Percentiles rank a stretch among this genome's conserved stretches.
Evolutionary conservation across 495 filamentous ascomycete species (phyloP).

Genomic region (Penicillium longicatenatum): DNA sequence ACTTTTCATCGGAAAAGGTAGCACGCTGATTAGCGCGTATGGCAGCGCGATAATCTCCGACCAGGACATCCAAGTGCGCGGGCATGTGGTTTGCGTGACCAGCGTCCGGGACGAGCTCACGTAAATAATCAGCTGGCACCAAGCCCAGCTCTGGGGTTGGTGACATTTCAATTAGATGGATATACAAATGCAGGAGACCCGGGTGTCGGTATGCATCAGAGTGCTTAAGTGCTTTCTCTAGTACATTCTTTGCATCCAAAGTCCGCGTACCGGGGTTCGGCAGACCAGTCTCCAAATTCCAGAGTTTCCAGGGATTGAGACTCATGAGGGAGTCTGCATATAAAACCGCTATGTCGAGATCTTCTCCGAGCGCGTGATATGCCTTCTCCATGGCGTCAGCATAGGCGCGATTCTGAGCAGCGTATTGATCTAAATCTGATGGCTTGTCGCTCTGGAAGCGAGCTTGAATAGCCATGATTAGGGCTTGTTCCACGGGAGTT

Average conservation of each 20-base stretch:
- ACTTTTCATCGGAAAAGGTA: constrained; percentile 56
- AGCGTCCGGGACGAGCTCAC: constrained; percentile 60
- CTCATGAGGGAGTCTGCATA: constrained; percentile 68
- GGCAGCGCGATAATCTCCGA: constrained; percentile 62
- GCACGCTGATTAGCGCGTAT: constrained; percentile 59
- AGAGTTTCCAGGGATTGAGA: constrained; percentile 64
- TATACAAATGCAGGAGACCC: constrained; percentile 65
- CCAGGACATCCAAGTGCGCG: constrained; percentile 63
- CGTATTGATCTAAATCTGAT: constrained; percentile 38
- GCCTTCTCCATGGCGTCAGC: constrained; percentile 60
- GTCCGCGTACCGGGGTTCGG: constrained; percentile 57
- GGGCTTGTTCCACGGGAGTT: constrained; percentile 52
- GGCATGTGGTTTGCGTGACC: constrained; percentile 72
- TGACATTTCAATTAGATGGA: constrained; percentile 73
- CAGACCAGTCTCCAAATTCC: constrained; percentile 59
- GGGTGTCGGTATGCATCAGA: constrained; percentile 48
- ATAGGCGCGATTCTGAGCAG: constrained; percentile 54
- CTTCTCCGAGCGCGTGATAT: constrained; percentile 49
- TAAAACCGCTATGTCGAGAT: constrained; percentile 59
- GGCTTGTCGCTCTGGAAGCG: constrained; percentile 50
- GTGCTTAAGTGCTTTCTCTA: constrained; percentile 52
- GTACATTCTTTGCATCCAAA: constrained; percentile 55
- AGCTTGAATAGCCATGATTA: constrained; percentile 55
- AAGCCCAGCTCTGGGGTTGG: constrained; percentile 56
- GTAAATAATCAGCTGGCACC: constrained; percentile 56